These are phyloP conservation scores for Monosporascus sp. DNA, from an alignment of 2,329 filamentous ascomycete species.

Conservation along the genomic window DNA sequence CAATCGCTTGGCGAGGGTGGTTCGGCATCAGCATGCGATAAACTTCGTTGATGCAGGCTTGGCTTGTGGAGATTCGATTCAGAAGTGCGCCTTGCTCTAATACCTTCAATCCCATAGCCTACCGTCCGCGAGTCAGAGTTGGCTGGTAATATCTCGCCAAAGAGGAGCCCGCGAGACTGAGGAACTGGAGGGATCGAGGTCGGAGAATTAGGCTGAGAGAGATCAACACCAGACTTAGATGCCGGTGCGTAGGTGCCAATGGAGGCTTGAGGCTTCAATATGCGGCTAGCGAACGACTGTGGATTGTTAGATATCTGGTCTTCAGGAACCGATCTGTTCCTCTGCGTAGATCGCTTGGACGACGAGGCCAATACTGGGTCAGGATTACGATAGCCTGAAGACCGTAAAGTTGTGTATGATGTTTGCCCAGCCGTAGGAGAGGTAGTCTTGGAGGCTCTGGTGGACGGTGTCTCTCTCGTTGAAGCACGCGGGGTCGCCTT, in stretches of 20 bases:
- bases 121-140: slow-evolving; percentile 46
- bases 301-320: slow-evolving; percentile 49
- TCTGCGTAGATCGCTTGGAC: slow-evolving; percentile 34
- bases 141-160: slow-evolving; percentile 68
- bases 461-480: slow-evolving; percentile 31
- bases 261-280: slow-evolving; percentile 46
- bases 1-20: slow-evolving; percentile 59
- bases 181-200: slow-evolving; percentile 23
- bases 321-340: slow-evolving; percentile 43
- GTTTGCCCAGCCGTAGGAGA: slow-evolving; percentile 29
- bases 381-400: slow-evolving; percentile 28
- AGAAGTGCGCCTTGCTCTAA: slow-evolving; percentile 58
- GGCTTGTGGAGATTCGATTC: slow-evolving; percentile 62
- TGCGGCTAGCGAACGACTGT: slow-evolving; percentile 56
- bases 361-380: slow-evolving; percentile 24
- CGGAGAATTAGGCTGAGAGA: slow-evolving; percentile 29
- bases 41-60: slow-evolving; percentile 45
- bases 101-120: slow-evolving; percentile 57
- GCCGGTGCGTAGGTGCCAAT: slow-evolving; percentile 29
- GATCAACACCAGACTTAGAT: slow-evolving; percentile 40
- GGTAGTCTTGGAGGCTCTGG: slow-evolving; percentile 27
- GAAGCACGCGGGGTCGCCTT: slow-evolving; percentile 29
- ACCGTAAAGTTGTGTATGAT: slow-evolving; percentile 38
- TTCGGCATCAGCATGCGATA: slow-evolving; percentile 52
- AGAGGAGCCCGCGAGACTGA: slow-evolving; percentile 52